Percentiles rank a stretch among this genome's conserved stretches.
phyloP scores from a whole-genome alignment of 176 grass and related monocot species.

The Oryza brachyantha region DNA sequence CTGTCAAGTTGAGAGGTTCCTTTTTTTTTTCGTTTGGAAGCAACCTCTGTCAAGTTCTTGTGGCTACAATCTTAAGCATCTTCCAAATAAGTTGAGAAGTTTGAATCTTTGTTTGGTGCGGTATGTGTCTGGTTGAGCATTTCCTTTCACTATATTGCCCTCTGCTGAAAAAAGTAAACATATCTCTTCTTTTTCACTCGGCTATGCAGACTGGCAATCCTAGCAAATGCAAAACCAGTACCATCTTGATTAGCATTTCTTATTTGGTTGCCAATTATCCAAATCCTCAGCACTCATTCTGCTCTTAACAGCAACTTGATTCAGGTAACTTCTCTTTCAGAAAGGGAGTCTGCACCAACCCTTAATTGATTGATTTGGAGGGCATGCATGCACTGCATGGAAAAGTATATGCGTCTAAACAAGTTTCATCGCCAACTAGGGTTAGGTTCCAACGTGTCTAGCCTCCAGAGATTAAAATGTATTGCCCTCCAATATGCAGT shows the following conservation, averaged over 20 bases:
- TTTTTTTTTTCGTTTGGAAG: not conserved
- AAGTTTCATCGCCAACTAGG: not conserved
- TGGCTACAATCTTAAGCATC: not conserved
- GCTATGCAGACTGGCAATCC: not conserved
- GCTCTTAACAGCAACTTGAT: not conserved
- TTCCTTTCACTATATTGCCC: not conserved
- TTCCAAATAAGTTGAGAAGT: not conserved
- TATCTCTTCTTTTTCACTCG: not conserved
- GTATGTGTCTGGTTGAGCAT: not conserved
- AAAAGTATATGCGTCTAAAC: not conserved
- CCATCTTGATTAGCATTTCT: not conserved
- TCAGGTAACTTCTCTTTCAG: conserved; percentile 17
- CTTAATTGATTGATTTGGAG: not conserved
- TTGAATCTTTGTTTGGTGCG: not conserved
- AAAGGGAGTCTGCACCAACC: conserved; percentile 16
- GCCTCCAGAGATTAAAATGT: not conserved
- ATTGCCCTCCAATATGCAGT: not conserved
- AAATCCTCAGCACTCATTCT: conserved; percentile 10
- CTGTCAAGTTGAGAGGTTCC: not conserved
- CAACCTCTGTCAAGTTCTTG: not conserved
- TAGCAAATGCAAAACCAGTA: not conserved
- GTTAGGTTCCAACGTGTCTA: conserved; percentile 4
- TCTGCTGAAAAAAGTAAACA: not conserved
- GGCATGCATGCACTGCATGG: not conserved
- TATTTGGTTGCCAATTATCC: conserved; percentile 11